phyloP scores from a whole-genome alignment of 345 rosid genomes.

The Clarkia xantiana region DNA sequence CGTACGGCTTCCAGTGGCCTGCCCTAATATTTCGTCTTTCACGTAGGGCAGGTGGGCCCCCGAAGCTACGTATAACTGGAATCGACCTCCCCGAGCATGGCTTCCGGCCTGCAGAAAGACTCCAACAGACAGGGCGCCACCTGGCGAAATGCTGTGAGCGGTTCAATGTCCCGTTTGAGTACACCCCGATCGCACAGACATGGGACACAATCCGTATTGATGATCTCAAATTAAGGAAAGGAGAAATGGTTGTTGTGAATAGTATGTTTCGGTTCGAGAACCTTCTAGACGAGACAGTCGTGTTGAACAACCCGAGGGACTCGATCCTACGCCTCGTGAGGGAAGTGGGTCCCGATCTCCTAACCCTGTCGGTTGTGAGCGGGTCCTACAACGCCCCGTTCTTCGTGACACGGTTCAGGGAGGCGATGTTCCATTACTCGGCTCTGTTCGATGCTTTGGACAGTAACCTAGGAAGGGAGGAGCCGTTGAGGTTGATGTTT shows the following conservation, averaged over 20 bases:
- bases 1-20: conserved; percentile 41
- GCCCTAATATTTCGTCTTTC: conserved; percentile 29
- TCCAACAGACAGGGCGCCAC: conserved; percentile 27
- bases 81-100: conserved; percentile 36
- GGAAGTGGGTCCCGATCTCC: conserved; percentile 26
- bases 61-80: conserved; percentile 39
- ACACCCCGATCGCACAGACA: conserved; percentile 22
- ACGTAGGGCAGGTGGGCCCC: conserved; percentile 22
- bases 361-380: conserved; percentile 14
- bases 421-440: conserved; percentile 32
- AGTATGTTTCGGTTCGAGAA: conserved; percentile 19
- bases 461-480: conserved; percentile 16
- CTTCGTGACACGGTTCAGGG: conserved; percentile 31
- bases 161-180: conserved; percentile 31
- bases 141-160: conserved; percentile 34
- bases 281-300: conserved; percentile 32
- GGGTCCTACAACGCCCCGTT: conserved; percentile 36
- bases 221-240: conserved; percentile 18
- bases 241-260: conserved; percentile 34
- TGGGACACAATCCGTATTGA: conserved; percentile 29
- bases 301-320: conserved; percentile 23
- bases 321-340: conserved; percentile 18
- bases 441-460: conserved; percentile 26
- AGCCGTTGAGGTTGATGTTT: conserved; percentile 13
- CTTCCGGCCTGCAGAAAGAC: conserved; percentile 26